Evolutionary conservation across 768 basidiomycete genomes (phyloP), one percentile per base, ranked within the genome.

Genomic region (Boletus sp.): DNA sequence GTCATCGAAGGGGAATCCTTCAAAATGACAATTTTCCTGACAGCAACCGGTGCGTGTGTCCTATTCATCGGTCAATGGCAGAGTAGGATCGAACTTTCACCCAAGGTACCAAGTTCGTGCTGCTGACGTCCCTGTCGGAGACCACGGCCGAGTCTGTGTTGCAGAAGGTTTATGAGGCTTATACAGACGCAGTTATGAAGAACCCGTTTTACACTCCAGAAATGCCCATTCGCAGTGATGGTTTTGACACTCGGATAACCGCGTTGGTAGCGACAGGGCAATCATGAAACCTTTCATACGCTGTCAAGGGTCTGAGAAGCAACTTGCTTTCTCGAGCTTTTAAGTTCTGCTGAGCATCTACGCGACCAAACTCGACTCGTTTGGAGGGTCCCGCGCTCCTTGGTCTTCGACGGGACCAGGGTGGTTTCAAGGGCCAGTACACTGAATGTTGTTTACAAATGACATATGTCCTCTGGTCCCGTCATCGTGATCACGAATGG

Each of bases 181-280:
- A 98, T 69, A 81, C 95, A 1, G 97, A 98, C 66, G 85, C 90
- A 1, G 94, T 94, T 51, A 96, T 98, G 92, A 98, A 98, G 78
- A 98, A 98, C 66, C 97, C 97, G 1, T 99, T 99, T 72, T 93
- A 98, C 71, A 96, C 93, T 6, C 90, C 90, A n/a, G 97, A 98
- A 70, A 99, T 98, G 96, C 97, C 97, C 2, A 94, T 98, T 60
- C 83, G 97, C 44, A 93, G 79, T 41, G 91, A 93, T 62, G 84
- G 83, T 17, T 98, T 98, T 66, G 96, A 98, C 65, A 73, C 73
- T 51, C 81, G 84, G 42, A 83, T 91, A 48, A 74, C 78, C 10
- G 67, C 81, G 8, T 72, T 92, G 44, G 78, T 88, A 63, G 84
- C 83, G 13, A 73, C 53, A 29, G 70, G 73, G 23, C 57, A 64